phyloP scores from a whole-genome alignment of 2,329 filamentous ascomycete species.

The Samsoniella hepiali region DNA sequence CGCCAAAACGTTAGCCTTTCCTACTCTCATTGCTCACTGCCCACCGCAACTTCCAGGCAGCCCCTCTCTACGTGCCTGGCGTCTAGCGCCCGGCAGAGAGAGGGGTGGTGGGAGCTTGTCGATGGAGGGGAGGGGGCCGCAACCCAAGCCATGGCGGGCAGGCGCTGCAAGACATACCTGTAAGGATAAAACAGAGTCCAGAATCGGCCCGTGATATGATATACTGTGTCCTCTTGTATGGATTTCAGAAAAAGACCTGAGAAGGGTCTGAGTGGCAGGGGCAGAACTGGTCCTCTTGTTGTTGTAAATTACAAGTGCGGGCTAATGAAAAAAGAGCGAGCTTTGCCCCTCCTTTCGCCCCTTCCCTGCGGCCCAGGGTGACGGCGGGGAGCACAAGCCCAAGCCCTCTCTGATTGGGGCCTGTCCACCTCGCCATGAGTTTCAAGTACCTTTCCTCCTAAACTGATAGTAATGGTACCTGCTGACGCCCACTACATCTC shows the following conservation, averaged over 20 bases:
- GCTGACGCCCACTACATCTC: background rate
- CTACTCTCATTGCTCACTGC: background rate
- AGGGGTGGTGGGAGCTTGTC: slow-evolving; percentile 13
- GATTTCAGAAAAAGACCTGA: background rate
- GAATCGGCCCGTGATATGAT: background rate
- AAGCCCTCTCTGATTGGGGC: slow-evolving; percentile 10
- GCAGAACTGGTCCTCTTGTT: slow-evolving; percentile 17
- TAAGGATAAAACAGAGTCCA: background rate
- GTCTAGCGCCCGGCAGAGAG: slow-evolving; percentile 8
- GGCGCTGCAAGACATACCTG: slow-evolving; percentile 2
- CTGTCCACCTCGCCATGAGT: background rate
- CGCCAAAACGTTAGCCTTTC: slow-evolving; percentile 10
- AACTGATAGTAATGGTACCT: background rate
- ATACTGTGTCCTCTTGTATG: slow-evolving; percentile 1
- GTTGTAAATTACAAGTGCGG: slow-evolving; percentile 20
- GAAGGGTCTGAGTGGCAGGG: slow-evolving; percentile 9
- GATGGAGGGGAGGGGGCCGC: slow-evolving; percentile 4
- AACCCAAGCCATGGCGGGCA: background rate
- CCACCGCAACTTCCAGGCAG: slow-evolving; percentile 19
- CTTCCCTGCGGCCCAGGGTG: slow-evolving; percentile 5
- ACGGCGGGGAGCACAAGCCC: slow-evolving; percentile 13
- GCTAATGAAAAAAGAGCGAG: slow-evolving; percentile 17
- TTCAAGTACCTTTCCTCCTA: background rate
- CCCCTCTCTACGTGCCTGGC: slow-evolving; percentile 8
- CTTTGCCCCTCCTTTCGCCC: slow-evolving; percentile 19